Base-by-base conservation (phyloP, 768 basidiomycete species). In the Pulveroboletus frians region DNA sequence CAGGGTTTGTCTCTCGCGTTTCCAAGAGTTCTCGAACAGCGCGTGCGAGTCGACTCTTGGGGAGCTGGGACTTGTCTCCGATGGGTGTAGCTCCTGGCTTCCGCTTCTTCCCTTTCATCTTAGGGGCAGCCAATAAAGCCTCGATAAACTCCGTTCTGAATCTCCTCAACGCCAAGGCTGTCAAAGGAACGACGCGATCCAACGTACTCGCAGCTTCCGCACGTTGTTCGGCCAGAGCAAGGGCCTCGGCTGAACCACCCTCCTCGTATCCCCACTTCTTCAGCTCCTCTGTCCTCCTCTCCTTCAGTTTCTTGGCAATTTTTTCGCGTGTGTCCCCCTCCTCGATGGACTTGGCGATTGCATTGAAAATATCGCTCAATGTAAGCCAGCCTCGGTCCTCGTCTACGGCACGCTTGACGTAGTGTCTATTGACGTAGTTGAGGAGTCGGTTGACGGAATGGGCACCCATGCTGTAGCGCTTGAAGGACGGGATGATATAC, bases 311-410 rank as follows among this genome's bases (percentile, higher is more conserved):
- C 58, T 69, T 72, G 34, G 82, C 71, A 39, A 88, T 74, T 58
- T 78, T 76, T 60, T 81, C 81, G 23, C 79, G 77, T n/a, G 77
- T 75, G 56, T 78, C 79, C 35, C 68, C 70, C 46, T 79, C 74
- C 39, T 69, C 67, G 41, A 78, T 69, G 18, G 73, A 73, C 57
- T 76, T 78, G 43, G 79, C 76, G 46, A 81, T 76, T 21, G 77
- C 76, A 59, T 83, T 77, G 52, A 87, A 65, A 14, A 84, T 75
- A 61, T 88, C 85, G 44, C 71, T 73, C 37, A 88, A 69, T 27
- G 82, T 77, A 36, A 88, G 73, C 87, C 87, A 89, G 36, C 87
- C 86, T 54, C 74, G 78, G 67, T 87, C 87, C 65, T 89, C 85
- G 65, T 89, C 86, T 14, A 84, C 72, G 39, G 83, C 84, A 23